Base-by-base conservation (phyloP, 1,139 yeast species). In the Tardiomyces depauwii region DNA sequence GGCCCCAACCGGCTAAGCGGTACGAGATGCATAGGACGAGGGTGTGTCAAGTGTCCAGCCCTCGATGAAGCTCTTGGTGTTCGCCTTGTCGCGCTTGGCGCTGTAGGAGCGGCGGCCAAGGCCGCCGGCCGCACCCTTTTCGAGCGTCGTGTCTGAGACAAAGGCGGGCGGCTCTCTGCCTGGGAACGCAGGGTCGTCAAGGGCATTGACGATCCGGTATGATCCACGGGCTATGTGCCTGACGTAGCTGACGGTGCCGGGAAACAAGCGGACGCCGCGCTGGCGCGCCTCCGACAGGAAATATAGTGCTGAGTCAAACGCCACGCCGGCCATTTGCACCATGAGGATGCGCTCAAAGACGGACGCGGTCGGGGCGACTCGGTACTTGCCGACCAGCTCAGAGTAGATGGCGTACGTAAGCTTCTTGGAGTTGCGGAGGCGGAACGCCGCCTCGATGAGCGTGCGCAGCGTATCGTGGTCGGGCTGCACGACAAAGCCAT, bases 381-480 rank as follows among this genome's bases (percentile, higher is more conserved):
- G 44, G 16, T 42, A 28, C 10, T 46, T 39, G 10, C 40, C 39
- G 4, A 47, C 40, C 33, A 52, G 42, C 40, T 62, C 64, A 7
- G 47, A 41, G 50, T 54, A 63, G 9, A 63, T 58, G 14, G 45
- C 48, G 44, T 53, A 52, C 16, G 56, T 45, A n/a, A 61, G 53
- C 33, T 57, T 54, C 45, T 63, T 62, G 23, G 64, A 51, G 44
- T 61, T 59, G 7, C 63, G 59, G 41, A 62, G 49, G 13, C 60
- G 51, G 39, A 49, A 55, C 2, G 64, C 62, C 1, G 61, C 53
- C 21, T 51, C 51, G 18, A 57, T 52, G 10, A 63, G 54, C 10
- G 54, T 45, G 40, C 56, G 56, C 30, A 59, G 53, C 1, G 67
- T 63, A 16, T 40, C 47, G 1, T 16, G 18, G 42, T 57, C 44